These are phyloP conservation scores for Ogataea populi-albae DNA, from an alignment of 805 yeast species.

Conservation along the genomic window DNA sequence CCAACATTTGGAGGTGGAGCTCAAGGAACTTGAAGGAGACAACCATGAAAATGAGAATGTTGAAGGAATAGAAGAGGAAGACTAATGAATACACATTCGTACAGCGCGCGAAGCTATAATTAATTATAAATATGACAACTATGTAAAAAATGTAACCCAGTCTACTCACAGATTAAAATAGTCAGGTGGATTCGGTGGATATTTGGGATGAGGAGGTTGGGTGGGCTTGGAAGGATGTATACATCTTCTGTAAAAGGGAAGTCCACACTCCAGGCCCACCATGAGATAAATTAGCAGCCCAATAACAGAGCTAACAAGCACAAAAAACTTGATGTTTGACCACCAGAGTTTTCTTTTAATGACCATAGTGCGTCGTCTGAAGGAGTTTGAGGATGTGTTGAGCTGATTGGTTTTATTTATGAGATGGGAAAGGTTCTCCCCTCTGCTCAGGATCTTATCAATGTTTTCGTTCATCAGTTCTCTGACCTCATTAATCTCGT, in stretches of 20 bases:
- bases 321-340: conserved; percentile 48
- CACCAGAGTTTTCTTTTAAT: conserved; percentile 71
- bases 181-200: not conserved
- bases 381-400: conserved; percentile 62
- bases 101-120: not conserved
- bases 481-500: conserved; percentile 63
- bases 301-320: conserved; percentile 25
- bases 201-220: conserved; percentile 22
- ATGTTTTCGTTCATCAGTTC: conserved; percentile 71
- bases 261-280: conserved; percentile 52
- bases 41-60: conserved; percentile 17
- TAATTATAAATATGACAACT: not conserved
- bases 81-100: conserved; percentile 1
- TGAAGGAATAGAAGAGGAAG: conserved; percentile 10
- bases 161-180: too few species aligned
- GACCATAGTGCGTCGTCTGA: conserved; percentile 63
- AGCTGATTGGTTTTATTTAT: conserved; percentile 79
- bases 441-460: conserved; percentile 68
- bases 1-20: conserved; percentile 23
- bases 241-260: conserved; percentile 46
- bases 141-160: not conserved
- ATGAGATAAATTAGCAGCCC: conserved; percentile 41
- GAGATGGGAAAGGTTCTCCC: conserved; percentile 67
- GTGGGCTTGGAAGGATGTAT: conserved; percentile 31
- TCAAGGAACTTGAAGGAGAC: conserved; percentile 28